Conservation (phyloP, 768 basidiomycete species). For the Leucosporidium yakuticum region DNA sequence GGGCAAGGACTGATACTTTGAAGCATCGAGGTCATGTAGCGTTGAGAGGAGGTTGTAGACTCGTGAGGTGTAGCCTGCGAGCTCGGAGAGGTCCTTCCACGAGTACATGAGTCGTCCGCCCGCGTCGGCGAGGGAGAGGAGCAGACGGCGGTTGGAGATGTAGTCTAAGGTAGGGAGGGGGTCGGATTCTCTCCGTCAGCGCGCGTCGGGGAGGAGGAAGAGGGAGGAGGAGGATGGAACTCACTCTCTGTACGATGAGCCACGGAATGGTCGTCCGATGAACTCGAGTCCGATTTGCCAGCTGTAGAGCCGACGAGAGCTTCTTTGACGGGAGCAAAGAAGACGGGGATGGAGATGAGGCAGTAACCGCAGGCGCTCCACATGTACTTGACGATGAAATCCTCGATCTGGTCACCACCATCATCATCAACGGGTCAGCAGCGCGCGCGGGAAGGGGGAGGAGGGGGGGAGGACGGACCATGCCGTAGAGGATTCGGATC, state of each 20-base stretch:
- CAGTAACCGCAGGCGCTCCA: slow-evolving; percentile 91
- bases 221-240: slow-evolving; percentile 45
- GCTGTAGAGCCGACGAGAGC: neutral
- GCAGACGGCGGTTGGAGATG: slow-evolving; percentile 82
- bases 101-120: slow-evolving; percentile 95
- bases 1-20: slow-evolving; percentile 47
- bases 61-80: slow-evolving; percentile 87
- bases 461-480: slow-evolving; percentile 45
- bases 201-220: neutral
- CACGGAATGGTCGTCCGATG: no score
- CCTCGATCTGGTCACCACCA: slow-evolving; percentile 57
- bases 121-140: slow-evolving; percentile 92
- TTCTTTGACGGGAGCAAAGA: slow-evolving; percentile 47
- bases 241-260: no score
- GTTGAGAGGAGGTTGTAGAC: slow-evolving; percentile 82
- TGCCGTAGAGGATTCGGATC: slow-evolving; percentile 81
- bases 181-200: no score
- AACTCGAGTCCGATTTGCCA: no score
- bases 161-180: no score
- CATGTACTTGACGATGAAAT: slow-evolving; percentile 91
- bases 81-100: slow-evolving; percentile 87
- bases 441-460: neutral
- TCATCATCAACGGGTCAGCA: neutral
- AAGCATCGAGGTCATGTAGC: slow-evolving; percentile 60
- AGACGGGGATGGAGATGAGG: slow-evolving; percentile 81